Base-by-base conservation (phyloP, 1,284 basidiomycete genomes). In the Albatrellus sp. region DNA sequence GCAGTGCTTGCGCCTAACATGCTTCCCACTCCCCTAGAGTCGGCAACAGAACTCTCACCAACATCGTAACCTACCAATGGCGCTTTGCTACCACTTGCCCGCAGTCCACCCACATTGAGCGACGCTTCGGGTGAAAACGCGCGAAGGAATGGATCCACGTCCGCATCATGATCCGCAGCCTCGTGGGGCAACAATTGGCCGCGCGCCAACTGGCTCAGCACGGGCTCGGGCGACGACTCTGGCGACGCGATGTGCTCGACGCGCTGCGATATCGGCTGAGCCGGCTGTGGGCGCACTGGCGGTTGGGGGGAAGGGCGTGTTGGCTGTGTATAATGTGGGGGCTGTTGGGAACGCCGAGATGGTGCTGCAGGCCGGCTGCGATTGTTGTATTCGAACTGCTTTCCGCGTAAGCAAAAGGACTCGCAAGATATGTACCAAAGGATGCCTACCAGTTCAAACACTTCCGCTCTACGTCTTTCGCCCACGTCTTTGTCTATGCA, bases 401-500 rank as follows among this genome's bases (percentile, higher is more conserved):
- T 42, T 12, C 32, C 12, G 12, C 19, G 51, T 32, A 45, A 40
- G 37, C 40, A 43, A 19, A 3, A 30, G 2, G 24, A 43, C 42
- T 35, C 28, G 28, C 1, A n/a, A 5, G 17, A 6, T 19, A 17
- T 24, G 30, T 35, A 40, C 30, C 17, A 38, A 9, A 17, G n/a
- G 19, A 31, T 24, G 70, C 83, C 60, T 57, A 90, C 79, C 34
- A 80, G 77, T 40, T 72, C 64, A 50, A 80, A 81, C 10, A 87
- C 84, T 55, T 86, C 78, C 41, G 76, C 71, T 43, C 73, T 70
- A 48, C 76, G 75, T 39, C 66, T 64, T 36, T 73, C 71, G 0
- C 83, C 84, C 1, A 71, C 64, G 42, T 86, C 85, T 52, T 81
- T 78, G 57, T 92, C 90, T 44, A 93, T 87, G 54, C 88, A 87